phyloP scores from a whole-genome alignment of 257 asterid genomes.

The Solanum clarkiae region DNA sequence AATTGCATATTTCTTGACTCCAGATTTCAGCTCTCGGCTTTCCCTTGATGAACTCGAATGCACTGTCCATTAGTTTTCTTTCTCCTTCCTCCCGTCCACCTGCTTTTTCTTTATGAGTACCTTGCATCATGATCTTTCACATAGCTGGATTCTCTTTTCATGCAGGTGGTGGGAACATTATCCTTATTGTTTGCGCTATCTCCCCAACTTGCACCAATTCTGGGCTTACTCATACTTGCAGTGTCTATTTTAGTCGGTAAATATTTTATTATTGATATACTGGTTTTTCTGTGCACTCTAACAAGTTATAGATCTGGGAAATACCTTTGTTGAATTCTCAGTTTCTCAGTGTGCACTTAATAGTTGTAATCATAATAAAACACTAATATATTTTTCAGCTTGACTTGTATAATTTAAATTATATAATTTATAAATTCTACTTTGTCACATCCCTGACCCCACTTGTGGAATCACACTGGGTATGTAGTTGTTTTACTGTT shows the following conservation, averaged over 20 bases:
- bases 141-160: constrained; percentile 1
- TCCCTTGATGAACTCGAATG: background rate
- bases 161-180: constrained; percentile 86
- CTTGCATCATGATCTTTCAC: constrained; percentile 2
- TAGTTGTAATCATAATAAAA: background rate
- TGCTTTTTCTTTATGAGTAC: constrained; percentile 3
- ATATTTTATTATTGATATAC: constrained; percentile 8
- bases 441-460: background rate
- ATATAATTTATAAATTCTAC: background rate
- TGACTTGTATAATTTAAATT: background rate
- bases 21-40: background rate
- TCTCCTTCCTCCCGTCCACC: background rate
- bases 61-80: background rate
- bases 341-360: background rate
- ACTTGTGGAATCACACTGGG: background rate
- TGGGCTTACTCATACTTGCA: constrained; percentile 70
- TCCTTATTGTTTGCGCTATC: constrained; percentile 74
- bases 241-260: constrained; percentile 82
- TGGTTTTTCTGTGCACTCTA: background rate
- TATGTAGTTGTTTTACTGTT: background rate
- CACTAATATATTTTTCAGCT: background rate
- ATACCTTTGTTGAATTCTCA: background rate
- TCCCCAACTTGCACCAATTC: constrained; percentile 84
- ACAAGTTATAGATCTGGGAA: background rate
- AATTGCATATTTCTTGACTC: background rate